Evolutionary conservation across 2,329 filamentous ascomycete species (phyloP).

Genomic region (Periconia digitata): DNA sequence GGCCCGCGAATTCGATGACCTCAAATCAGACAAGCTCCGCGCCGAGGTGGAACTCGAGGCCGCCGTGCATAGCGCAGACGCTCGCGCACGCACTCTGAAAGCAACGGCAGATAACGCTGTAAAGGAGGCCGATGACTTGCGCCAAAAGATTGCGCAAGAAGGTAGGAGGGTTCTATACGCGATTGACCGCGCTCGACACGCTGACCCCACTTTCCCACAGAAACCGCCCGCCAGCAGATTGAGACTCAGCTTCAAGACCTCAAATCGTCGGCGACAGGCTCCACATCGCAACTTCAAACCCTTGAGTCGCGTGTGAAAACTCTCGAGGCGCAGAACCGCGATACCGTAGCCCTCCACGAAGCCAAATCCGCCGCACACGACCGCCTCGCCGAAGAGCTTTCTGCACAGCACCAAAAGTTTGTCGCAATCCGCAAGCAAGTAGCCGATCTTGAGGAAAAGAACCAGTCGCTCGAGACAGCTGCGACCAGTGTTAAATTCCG

Average conservation of each 20-base stretch:
- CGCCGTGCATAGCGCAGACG: conserved; percentile 79
- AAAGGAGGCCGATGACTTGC: conserved; percentile 78
- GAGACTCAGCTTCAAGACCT: conserved; percentile 81
- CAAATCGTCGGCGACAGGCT: conserved; percentile 71
- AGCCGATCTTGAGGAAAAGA: conserved; percentile 76
- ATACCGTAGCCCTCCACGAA: conserved; percentile 85
- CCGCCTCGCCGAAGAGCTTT: conserved; percentile 80
- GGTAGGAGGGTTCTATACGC: conserved; percentile 56
- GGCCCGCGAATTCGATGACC: conserved; percentile 77
- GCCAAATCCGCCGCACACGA: conserved; percentile 87
- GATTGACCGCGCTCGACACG: conserved; percentile 3
- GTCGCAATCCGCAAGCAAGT: conserved; percentile 82
- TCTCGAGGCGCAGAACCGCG: conserved; percentile 88
- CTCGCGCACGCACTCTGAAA: conserved; percentile 80
- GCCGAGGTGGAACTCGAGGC: conserved; percentile 93
- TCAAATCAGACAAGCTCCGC: conserved; percentile 85
- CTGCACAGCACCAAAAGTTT: conserved; percentile 85
- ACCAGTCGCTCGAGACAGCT: conserved; percentile 78
- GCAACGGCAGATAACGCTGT: conserved; percentile 78
- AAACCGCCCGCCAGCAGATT: conserved; percentile 72
- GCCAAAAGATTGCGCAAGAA: conserved; percentile 78
- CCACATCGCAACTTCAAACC: conserved; percentile 72
- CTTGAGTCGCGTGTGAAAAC: conserved; percentile 82
- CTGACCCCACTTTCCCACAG: conserved; percentile 50
- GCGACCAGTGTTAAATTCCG: conserved; percentile 83